Evolutionary conservation across 345 rosid species (phyloP).

Genomic region (Toxicodendron radicans): DNA sequence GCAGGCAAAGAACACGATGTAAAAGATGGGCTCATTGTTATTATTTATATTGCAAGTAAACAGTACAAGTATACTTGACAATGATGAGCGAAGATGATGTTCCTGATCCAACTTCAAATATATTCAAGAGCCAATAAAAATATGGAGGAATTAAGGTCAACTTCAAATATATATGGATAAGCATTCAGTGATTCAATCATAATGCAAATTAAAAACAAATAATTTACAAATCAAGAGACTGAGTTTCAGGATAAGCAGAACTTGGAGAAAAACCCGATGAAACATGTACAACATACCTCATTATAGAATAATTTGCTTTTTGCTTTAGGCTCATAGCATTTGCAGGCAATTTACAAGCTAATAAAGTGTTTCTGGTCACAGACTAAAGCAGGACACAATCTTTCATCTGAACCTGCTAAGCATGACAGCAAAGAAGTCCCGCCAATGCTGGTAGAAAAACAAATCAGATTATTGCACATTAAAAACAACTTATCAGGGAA

Average conservation of each 20-base stretch:
- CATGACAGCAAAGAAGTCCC: constrained; percentile 1
- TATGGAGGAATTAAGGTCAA: neutral
- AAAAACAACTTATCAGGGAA: neutral
- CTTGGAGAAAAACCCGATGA: neutral
- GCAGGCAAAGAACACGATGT: neutral
- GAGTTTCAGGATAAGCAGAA: neutral
- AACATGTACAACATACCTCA: constrained; percentile 5
- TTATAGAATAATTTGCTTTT: neutral
- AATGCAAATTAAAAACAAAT: neutral
- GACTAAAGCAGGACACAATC: neutral
- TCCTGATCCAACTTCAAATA: neutral
- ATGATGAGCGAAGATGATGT: neutral
- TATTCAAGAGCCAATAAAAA: neutral
- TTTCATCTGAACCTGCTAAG: constrained; percentile 1
- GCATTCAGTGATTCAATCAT: neutral
- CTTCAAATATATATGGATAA: neutral
- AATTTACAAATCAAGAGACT: neutral
- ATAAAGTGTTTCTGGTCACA: neutral
- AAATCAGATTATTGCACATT: neutral
- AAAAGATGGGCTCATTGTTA: neutral
- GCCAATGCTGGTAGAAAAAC: neutral
- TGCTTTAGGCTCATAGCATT: neutral
- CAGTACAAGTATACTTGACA: neutral
- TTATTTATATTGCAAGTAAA: neutral
- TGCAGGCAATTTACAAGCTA: neutral